Evolutionary conservation across 139 green algal genomes (phyloP).

Genomic region (Trebouxia sp.): DNA sequence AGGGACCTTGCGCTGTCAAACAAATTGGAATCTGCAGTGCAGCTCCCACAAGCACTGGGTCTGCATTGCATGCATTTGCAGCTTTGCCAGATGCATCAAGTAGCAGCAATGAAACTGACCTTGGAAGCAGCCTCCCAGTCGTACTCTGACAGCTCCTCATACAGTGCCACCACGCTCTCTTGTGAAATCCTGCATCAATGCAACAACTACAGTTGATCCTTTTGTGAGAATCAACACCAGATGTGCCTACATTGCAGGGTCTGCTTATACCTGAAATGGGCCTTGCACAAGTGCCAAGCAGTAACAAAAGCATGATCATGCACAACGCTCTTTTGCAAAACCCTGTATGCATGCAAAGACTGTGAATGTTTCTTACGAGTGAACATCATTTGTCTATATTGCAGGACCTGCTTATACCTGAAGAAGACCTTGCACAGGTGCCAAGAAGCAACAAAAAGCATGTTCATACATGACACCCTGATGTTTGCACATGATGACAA

Average conservation of each 20-base stretch:
- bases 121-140: conserved; percentile 17
- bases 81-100: too few relatives aligned
- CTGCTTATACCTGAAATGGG: background rate
- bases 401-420: too few relatives aligned
- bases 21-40: too few relatives aligned
- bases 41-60: too few relatives aligned
- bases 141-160: conserved; percentile 13
- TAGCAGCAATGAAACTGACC: background rate
- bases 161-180: conserved; percentile 18
- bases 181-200: background rate
- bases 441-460: too few relatives aligned
- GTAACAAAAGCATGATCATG: background rate
- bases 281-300: background rate
- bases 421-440: too few relatives aligned
- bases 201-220: background rate
- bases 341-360: background rate
- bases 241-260: background rate
- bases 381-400: too few relatives aligned
- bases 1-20: too few relatives aligned
- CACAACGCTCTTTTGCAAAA: background rate
- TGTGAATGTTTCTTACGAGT: too few relatives aligned
- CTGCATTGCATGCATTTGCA: too few relatives aligned
- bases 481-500: too few relatives aligned
- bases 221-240: background rate
- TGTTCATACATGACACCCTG: too few relatives aligned